Evolutionary conservation across 305 asterid species (phyloP).

Genomic region (Solanum hybrid): DNA sequence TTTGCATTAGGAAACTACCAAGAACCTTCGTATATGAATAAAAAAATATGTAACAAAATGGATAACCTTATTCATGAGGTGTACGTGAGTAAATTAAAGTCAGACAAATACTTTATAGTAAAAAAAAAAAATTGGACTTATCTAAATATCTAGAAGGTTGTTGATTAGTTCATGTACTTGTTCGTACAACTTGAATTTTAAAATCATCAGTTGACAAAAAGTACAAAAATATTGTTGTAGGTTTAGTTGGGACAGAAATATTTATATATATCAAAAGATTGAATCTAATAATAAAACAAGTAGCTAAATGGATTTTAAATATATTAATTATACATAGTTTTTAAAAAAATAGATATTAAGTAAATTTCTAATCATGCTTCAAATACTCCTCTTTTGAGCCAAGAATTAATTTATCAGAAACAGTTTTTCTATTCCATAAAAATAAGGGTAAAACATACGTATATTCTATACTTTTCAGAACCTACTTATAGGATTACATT

Average conservation of each 20-base stretch:
- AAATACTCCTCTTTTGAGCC: neutral
- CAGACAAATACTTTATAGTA: neutral
- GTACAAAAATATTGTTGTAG: neutral
- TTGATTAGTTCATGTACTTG: neutral
- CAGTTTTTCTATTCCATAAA: neutral
- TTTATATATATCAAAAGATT: neutral
- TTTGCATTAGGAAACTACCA: neutral
- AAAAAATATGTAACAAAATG: neutral
- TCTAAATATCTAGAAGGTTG: neutral
- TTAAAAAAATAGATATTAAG: neutral
- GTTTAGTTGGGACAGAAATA: neutral
- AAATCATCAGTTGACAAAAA: neutral
- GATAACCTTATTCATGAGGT: neutral
- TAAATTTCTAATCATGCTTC: neutral
- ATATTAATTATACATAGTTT: neutral
- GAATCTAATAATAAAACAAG: neutral
- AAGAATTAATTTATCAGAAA: neutral
- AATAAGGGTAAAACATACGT: too few relatives aligned
- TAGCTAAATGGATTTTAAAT: too few relatives aligned
- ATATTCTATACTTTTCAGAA: too few relatives aligned
- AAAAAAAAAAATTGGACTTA: neutral
- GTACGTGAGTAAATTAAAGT: neutral
- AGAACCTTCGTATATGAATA: neutral
- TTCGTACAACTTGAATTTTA: constrained; percentile 1
- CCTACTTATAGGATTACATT: neutral